phyloP scores from a whole-genome alignment of 2,329 filamentous ascomycete genomes.

The Cryphonectria nitschkei region DNA sequence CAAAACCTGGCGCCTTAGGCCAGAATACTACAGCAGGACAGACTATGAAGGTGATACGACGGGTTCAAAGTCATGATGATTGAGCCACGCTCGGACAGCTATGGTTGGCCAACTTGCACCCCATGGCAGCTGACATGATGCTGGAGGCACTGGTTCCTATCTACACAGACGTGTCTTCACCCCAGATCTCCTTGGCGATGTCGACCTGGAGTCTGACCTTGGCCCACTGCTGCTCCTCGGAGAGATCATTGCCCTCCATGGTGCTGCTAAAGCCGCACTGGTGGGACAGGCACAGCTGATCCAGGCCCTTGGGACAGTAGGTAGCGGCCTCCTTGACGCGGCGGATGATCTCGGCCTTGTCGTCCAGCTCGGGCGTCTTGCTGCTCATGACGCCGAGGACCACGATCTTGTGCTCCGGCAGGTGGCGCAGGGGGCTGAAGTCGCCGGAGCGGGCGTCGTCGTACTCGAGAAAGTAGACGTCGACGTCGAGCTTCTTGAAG shows the following conservation, averaged over 20 bases:
- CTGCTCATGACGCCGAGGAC: slow-evolving; percentile 59
- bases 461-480: slow-evolving; percentile 64
- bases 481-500: slow-evolving; percentile 49
- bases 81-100: not conserved
- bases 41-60: not conserved
- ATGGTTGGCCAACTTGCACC: not conserved
- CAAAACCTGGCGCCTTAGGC: not conserved
- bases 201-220: slow-evolving; percentile 59
- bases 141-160: slow-evolving; percentile 10
- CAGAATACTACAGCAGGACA: not conserved
- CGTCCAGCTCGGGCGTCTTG: slow-evolving; percentile 62
- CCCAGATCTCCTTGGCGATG: slow-evolving; percentile 62
- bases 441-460: slow-evolving; percentile 60
- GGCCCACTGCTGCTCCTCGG: slow-evolving; percentile 60
- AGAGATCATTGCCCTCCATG: slow-evolving; percentile 59
- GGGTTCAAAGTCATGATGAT: not conserved
- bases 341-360: slow-evolving; percentile 42
- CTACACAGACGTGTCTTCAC: slow-evolving; percentile 45
- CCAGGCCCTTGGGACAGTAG: slow-evolving; percentile 54
- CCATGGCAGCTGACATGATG: not conserved
- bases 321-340: slow-evolving; percentile 49
- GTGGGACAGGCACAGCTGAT: slow-evolving; percentile 60
- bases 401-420: slow-evolving; percentile 58
- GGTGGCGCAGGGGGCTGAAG: slow-evolving; percentile 57
- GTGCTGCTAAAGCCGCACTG: slow-evolving; percentile 63